Conservation (phyloP, 108 stramenopile genomes). For the Schizochytrium sp. region DNA sequence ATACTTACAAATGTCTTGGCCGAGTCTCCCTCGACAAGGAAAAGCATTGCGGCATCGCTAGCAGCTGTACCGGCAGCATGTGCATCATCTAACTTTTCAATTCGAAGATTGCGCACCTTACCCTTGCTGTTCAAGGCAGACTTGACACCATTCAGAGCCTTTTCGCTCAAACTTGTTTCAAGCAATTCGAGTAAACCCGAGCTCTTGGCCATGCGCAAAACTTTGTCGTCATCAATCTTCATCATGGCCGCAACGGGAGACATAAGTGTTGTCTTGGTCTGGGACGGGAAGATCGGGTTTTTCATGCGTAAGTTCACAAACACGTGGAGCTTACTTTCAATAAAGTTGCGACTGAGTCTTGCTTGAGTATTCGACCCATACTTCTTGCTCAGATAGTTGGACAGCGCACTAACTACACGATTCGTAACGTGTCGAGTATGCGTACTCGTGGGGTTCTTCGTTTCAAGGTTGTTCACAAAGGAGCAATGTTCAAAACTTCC, state of each 20-base stretch:
- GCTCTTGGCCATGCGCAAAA: background rate
- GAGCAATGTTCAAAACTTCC: background rate
- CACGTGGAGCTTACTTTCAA: background rate
- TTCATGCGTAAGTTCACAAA: background rate
- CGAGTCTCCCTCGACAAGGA: slow-evolving; percentile 8
- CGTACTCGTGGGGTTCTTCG: background rate
- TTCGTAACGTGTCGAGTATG: background rate
- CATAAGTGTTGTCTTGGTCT: background rate
- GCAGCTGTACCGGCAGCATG: background rate
- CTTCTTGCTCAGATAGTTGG: background rate
- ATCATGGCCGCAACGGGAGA: background rate
- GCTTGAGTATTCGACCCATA: background rate
- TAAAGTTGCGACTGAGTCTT: background rate
- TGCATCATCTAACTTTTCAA: slow-evolving; percentile 10
- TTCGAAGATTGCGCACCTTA: too few species aligned
- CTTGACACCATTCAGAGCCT: background rate
- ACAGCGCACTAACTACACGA: background rate
- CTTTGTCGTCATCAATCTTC: background rate
- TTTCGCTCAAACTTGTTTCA: background rate
- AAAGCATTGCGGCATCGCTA: background rate
- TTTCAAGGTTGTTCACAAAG: slow-evolving; percentile 10
- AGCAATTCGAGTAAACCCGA: background rate
- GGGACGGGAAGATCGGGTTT: background rate
- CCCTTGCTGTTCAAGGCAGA: background rate
- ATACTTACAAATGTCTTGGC: slow-evolving; percentile 8